Base-by-base conservation (phyloP, 768 basidiomycete genomes). In the Leccinum fibrillosum region DNA sequence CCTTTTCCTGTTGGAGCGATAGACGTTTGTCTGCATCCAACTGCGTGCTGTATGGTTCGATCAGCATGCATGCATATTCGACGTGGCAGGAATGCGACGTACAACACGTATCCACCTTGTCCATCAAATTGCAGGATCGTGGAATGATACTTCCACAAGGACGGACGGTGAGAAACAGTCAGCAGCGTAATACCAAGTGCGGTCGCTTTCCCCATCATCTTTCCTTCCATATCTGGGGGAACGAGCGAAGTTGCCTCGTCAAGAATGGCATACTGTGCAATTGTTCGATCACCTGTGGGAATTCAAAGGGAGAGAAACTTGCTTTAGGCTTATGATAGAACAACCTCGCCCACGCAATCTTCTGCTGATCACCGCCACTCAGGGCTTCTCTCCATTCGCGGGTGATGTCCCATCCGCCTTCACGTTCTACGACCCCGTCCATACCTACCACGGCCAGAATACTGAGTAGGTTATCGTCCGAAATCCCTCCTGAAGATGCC, bases 241-340 rank as follows among this genome's bases (percentile, higher is more conserved):
- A 99, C 95, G 4, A 95, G 86, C 17, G 91, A 93, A 4, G 96
- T 98, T 54, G 95, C 95, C 70, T 99, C 96, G 66, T 99, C 96
- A 50, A 98, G 78, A 57, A 98, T 94, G 11, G 95, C 96, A 65
- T 96, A 98, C 93, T 95, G 64, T 15, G 23, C 28, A 58, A n/a
- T 42, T 28, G 28, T 32, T 57, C 45, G 55, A 56, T 37, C 56
- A 53, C 39, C 39, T 30, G 39, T 25, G 48, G 35, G 21, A 6
- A 35, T 17, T 3, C 42, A 21, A 49, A 47, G 48, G 37, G 21
- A 47, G 17, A 53, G 19, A 63, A 4, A 68, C 79, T 62, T 61
- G 86, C 93, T 82, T 93, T 95, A 10, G 96, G 96, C 57, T 82
- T 78, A 69, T 98, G 96, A 72, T 99, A 99, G 70, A 98, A 99